Conservation (phyloP, 2,329 filamentous ascomycete species). For the Diaporthe batatas region DNA sequence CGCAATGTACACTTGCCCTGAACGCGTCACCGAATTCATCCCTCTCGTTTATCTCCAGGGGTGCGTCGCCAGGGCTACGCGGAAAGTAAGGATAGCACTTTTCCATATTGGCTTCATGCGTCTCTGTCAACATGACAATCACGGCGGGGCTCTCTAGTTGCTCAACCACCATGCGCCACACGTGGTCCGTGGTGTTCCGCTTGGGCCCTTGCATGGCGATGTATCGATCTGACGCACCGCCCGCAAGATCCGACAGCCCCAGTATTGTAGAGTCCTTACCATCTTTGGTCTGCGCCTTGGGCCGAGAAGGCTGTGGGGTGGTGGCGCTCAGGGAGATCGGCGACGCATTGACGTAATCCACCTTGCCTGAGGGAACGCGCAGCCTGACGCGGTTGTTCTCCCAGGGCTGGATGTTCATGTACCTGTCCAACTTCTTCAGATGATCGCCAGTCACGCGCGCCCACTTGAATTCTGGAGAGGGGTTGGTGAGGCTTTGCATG, state of each 20-base stretch:
- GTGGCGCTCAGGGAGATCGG: conserved; percentile 70
- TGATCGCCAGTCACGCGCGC: conserved; percentile 69
- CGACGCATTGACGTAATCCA: conserved; percentile 88
- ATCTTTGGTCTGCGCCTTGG: conserved; percentile 37
- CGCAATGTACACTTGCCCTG: conserved; percentile 76
- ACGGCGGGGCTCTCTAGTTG: conserved; percentile 80
- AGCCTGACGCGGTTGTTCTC: conserved; percentile 87
- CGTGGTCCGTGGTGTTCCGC: conserved; percentile 78
- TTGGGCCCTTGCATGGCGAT: conserved; percentile 97
- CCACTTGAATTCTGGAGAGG: conserved; percentile 53
- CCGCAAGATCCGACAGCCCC: conserved; percentile 16
- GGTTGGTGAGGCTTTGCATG: conserved; percentile 55
- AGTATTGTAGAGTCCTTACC: background rate
- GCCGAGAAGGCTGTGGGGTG: conserved; percentile 46
- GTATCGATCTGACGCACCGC: conserved; percentile 68
- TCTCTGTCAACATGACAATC: conserved; percentile 95
- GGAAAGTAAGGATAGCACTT: conserved; percentile 96
- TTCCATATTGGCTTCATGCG: conserved; percentile 80
- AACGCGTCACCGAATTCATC: conserved; percentile 77
- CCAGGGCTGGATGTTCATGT: conserved; percentile 91
- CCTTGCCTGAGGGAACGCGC: conserved; percentile 77
- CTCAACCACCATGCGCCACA: conserved; percentile 96
- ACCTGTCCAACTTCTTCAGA: conserved; percentile 79
- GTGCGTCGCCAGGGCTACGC: conserved; percentile 63
- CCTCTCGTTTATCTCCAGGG: conserved; percentile 70